A percentile compares a stretch with the other conserved stretches of the same genome.
Evolutionary conservation across 768 basidiomycete species (phyloP).

Genomic region (Clavaria fumosa): DNA sequence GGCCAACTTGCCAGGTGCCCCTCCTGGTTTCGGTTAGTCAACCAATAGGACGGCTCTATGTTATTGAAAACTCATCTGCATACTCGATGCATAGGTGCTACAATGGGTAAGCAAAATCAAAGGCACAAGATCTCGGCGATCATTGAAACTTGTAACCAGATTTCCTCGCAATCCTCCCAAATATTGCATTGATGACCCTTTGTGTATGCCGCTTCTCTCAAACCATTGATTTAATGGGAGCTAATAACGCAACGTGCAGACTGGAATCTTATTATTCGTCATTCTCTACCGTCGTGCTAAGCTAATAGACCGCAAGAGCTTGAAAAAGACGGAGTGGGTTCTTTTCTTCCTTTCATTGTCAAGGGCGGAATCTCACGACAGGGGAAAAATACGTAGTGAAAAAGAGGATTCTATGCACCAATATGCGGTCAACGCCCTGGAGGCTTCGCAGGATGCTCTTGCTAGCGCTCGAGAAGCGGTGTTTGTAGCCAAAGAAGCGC

Average conservation of each 20-base stretch:
- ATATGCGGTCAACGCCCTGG: no score
- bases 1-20: constrained; percentile 14
- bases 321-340: no score
- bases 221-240: background rate
- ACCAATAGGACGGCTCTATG: background rate
- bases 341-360: no score
- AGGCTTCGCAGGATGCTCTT: no score
- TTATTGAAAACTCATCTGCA: background rate
- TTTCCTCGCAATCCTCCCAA: background rate
- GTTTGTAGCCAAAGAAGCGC: no score
- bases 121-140: background rate
- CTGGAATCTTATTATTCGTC: background rate
- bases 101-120: background rate
- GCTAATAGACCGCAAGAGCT: no score
- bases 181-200: background rate
- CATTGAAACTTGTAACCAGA: background rate
- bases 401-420: no score
- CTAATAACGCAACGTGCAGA: background rate
- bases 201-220: background rate
- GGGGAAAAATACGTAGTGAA: no score
- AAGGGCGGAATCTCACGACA: no score
- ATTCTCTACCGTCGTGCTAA: background rate
- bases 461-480: no score
- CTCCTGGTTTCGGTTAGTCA: constrained; percentile 1
- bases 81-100: background rate